Evolutionary conservation across 2,329 filamentous ascomycete species (phyloP).

Genomic region (Penicillium sp.): DNA sequence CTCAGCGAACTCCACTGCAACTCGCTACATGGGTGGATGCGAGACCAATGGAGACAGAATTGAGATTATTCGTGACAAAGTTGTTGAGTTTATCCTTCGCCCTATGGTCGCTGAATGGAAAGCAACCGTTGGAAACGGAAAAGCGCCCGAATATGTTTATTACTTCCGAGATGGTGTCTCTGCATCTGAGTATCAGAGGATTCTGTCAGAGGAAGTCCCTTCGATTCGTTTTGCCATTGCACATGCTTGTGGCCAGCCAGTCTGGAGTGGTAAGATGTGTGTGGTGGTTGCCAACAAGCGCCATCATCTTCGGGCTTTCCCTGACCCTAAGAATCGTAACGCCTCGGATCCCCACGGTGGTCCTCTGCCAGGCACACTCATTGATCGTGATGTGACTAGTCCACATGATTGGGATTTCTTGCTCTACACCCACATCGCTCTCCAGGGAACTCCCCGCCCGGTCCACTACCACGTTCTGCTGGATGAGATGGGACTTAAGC

Average conservation of each 20-base stretch:
- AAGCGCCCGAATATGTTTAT: constrained; percentile 69
- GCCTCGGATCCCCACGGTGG: constrained; percentile 74
- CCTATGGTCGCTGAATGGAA: constrained; percentile 67
- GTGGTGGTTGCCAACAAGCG: constrained; percentile 90
- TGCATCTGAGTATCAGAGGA: constrained; percentile 78
- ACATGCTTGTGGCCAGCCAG: neutral
- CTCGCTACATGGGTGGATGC: constrained; percentile 74
- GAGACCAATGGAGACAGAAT: constrained; percentile 79
- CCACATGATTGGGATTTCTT: constrained; percentile 90
- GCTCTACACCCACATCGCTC: constrained; percentile 68
- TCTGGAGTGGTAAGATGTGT: constrained; percentile 65
- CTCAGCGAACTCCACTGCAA: constrained; percentile 68
- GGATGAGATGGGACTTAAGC: constrained; percentile 70
- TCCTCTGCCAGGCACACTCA: constrained; percentile 77
- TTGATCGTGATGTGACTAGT: constrained; percentile 87
- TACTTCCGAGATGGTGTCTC: constrained; percentile 93
- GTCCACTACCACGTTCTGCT: constrained; percentile 88
- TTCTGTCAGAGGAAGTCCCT: constrained; percentile 73
- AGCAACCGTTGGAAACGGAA: constrained; percentile 52
- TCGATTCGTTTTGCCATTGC: constrained; percentile 13
- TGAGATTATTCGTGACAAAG: constrained; percentile 72
- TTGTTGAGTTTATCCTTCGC: constrained; percentile 65
- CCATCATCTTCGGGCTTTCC: constrained; percentile 92
- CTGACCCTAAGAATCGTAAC: constrained; percentile 52
- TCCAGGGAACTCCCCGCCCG: constrained; percentile 90